phyloP scores from a whole-genome alignment of 345 rosid species.

The Pelargonium nanum region DNA sequence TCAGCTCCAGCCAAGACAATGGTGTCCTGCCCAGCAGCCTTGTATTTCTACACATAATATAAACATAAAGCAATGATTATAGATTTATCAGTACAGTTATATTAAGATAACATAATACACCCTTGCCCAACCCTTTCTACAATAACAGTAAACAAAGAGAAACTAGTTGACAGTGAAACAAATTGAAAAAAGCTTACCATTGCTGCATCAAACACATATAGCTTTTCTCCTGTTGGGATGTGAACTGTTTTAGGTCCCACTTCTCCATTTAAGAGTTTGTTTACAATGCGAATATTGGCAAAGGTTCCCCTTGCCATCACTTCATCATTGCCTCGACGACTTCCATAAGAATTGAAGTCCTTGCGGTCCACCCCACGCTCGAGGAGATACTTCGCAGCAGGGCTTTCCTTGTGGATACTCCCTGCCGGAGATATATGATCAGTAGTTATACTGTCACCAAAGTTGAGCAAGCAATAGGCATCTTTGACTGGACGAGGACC shows the following conservation, averaged over 20 bases:
- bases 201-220: constrained; percentile 68
- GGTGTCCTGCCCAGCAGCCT: constrained; percentile 50
- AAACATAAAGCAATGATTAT: neutral
- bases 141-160: neutral
- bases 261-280: constrained; percentile 73
- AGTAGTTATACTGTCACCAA: constrained; percentile 79
- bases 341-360: constrained; percentile 78
- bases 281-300: constrained; percentile 68
- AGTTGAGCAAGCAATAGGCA: constrained; percentile 68
- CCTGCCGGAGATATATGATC: constrained; percentile 92
- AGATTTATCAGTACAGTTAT: neutral
- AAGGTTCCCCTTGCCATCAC: constrained; percentile 83
- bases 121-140: neutral
- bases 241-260: constrained; percentile 79
- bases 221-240: constrained; percentile 67
- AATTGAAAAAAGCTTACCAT: constrained; percentile 29
- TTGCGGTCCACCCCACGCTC: constrained; percentile 49
- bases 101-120: neutral
- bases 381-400: constrained; percentile 64
- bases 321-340: constrained; percentile 77
- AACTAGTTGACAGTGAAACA: neutral
- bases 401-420: constrained; percentile 67
- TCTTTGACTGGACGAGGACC: constrained; percentile 70
- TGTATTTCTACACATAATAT: constrained; percentile 44
- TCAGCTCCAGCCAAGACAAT: constrained; percentile 77